Evolutionary conservation across 2,329 filamentous ascomycete genomes (phyloP).

Genomic region (Aspergillus ruber): DNA sequence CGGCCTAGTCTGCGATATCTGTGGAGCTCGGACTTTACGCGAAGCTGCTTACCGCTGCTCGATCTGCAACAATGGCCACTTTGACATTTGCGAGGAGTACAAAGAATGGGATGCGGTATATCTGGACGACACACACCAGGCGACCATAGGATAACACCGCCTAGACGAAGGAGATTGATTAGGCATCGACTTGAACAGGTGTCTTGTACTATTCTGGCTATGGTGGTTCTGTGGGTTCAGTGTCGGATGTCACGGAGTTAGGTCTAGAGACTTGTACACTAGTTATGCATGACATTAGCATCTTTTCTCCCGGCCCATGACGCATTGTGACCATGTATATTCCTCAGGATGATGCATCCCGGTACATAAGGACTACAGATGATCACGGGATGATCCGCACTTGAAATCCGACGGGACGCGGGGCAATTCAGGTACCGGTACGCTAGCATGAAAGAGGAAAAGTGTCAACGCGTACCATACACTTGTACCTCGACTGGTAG

Average conservation of each 20-base stretch:
- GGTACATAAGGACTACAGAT: background rate
- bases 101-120: background rate
- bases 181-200: too few relatives aligned
- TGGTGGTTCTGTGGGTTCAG: too few relatives aligned
- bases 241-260: too few relatives aligned
- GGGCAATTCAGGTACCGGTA: constrained; percentile 6
- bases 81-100: background rate
- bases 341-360: too few relatives aligned
- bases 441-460: constrained; percentile 18
- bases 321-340: too few relatives aligned
- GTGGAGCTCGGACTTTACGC: background rate
- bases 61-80: background rate
- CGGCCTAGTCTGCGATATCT: background rate
- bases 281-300: too few relatives aligned
- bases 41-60: background rate
- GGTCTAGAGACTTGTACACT: too few relatives aligned
- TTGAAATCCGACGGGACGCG: constrained; percentile 12
- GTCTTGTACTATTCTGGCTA: too few relatives aligned
- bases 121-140: background rate
- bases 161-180: too few relatives aligned
- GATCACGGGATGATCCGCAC: constrained; percentile 1
- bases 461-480: constrained; percentile 5
- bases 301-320: too few relatives aligned
- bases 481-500: background rate
- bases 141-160: background rate